Evolutionary conservation across 2,329 filamentous ascomycete genomes (phyloP), one percentile per base, ranked within the genome.

Genomic region (Didymella exigua): DNA sequence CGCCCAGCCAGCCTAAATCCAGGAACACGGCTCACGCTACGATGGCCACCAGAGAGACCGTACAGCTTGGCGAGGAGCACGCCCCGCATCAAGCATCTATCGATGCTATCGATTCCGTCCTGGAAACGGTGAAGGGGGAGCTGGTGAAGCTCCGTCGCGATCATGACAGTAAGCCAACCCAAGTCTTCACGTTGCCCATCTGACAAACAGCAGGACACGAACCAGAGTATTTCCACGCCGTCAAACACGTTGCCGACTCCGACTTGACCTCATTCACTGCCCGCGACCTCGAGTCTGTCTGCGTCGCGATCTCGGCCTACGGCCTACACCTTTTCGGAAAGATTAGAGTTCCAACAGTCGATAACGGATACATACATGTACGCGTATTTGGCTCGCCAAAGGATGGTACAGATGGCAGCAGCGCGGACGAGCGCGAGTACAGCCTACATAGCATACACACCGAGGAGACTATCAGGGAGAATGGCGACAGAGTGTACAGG

Each of bases 181-280:
- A 5, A 26, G 4, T 18, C 14, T 23, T 18, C 11, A 14, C 4
- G 21, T 14, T 7, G 7, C 26, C 5, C 36, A 37, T 23, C 38
- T 52, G 36, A 49, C 41, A 8, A 8, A n/a, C 8, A 18, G 4
- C 42, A 73, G 71, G 70, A 52, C 72, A 76, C 51, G 72, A 75
- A 43, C 69, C 71, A 7, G 69, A 72, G 40, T 76, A 76, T 59
- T 76, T 76, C 53, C 58, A 59, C 33, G 61, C 65, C 5, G 71
- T 75, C 46, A 78, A 77, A 40, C 49, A 64, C 18, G 69, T 82
- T 10, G 72, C 76, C 19, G 75, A 79, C 43, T 64, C 69, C 10
- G 69, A 75, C 0, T 65, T 75, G 18, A 50, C 59, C 18, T 66
- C 67, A 10, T 72, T 75, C 58, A 56, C 63, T 2, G 40, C 63